Conservation (phyloP, 176 grass and related monocot species). For the Lolium multiflorum region DNA sequence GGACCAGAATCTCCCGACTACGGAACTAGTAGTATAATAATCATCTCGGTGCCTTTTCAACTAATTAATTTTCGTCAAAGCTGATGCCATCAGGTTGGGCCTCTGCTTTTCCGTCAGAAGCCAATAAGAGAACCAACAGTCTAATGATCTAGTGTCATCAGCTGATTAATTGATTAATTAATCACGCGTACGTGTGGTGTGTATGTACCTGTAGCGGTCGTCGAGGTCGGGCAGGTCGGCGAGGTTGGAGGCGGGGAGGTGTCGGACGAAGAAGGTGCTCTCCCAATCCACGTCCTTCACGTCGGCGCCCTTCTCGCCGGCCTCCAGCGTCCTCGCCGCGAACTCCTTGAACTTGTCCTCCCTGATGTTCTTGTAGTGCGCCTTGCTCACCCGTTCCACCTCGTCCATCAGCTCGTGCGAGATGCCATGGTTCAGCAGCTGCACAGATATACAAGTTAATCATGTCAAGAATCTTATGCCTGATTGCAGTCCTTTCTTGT, state of each 20-base stretch:
- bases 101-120: neutral
- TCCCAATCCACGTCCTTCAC: slow-evolving; percentile 83
- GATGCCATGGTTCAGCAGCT: slow-evolving; percentile 95
- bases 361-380: slow-evolving; percentile 60
- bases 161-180: neutral
- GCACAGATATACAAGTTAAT: neutral
- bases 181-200: slow-evolving; percentile 14
- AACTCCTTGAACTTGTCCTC: slow-evolving; percentile 77
- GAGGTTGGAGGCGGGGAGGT: slow-evolving; percentile 71
- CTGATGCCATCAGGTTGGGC: neutral
- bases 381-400: slow-evolving; percentile 85
- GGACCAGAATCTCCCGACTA: neutral
- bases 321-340: slow-evolving; percentile 59
- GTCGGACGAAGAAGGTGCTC: slow-evolving; percentile 90
- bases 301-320: slow-evolving; percentile 44
- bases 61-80: neutral
- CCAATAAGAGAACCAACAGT: neutral
- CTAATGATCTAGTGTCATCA: neutral
- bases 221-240: slow-evolving; percentile 69
- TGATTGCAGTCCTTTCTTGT: no score
- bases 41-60: neutral
- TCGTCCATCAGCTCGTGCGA: slow-evolving; percentile 87
- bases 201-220: slow-evolving; percentile 65
- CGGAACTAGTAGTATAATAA: neutral
- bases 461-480: no score